phyloP scores from a whole-genome alignment of 495 filamentous ascomycete genomes.

The Penicillium paxilli region DNA sequence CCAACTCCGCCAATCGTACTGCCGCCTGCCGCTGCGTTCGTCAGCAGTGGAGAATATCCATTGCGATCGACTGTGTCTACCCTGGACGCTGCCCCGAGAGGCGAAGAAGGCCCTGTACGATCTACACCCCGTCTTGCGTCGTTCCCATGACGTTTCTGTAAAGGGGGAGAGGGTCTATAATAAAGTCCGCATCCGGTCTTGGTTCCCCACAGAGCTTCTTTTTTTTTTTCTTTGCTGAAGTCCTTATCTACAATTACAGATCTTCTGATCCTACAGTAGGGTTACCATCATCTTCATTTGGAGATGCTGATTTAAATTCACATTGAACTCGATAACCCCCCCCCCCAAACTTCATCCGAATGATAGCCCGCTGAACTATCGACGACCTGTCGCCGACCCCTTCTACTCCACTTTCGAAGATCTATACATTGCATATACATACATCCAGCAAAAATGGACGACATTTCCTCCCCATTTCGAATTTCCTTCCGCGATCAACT shows the following conservation, averaged over 20 bases:
- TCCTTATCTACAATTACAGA: too few species aligned
- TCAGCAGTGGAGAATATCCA: conserved; percentile 31
- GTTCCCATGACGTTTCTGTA: conserved; percentile 31
- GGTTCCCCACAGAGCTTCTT: conserved; percentile 4
- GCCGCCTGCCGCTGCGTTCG: conserved; percentile 15
- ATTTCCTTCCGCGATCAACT: conserved; percentile 40
- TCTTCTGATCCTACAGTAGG: too few species aligned
- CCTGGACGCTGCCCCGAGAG: conserved; percentile 15
- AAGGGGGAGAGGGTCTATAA: conserved; percentile 23
- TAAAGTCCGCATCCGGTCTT: conserved; percentile 26
- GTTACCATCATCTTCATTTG: too few species aligned
- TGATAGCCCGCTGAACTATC: not conserved
- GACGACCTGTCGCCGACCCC: not conserved
- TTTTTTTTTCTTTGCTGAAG: not conserved
- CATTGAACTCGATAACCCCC: too few species aligned
- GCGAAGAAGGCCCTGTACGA: conserved; percentile 10
- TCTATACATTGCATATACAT: conserved; percentile 1
- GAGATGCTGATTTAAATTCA: too few species aligned
- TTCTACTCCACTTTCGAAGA: not conserved
- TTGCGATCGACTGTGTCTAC: conserved; percentile 26
- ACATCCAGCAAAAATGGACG: conserved; percentile 23
- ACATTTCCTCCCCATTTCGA: conserved; percentile 44
- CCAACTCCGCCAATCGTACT: conserved; percentile 17
- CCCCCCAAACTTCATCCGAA: not conserved
- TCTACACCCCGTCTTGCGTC: conserved; percentile 10